These are phyloP conservation scores for Zygosaccharomyces sapae DNA, from an alignment of 1,139 yeast species.

Conservation along the genomic window DNA sequence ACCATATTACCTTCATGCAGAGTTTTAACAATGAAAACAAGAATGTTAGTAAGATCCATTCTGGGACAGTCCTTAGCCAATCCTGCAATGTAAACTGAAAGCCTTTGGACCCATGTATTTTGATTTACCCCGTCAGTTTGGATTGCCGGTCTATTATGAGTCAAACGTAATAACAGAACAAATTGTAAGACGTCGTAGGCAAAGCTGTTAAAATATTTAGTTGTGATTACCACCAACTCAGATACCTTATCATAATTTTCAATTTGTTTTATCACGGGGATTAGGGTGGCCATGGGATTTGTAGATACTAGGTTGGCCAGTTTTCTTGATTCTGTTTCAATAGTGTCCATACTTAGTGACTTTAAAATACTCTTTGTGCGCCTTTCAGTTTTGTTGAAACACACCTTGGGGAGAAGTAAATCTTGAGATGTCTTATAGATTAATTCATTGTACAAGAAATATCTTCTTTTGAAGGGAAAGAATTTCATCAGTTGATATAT, in stretches of 20 bases:
- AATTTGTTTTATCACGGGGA: slow-evolving; percentile 62
- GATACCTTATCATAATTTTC: slow-evolving; percentile 91
- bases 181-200: slow-evolving; percentile 85
- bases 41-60: slow-evolving; percentile 53
- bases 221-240: slow-evolving; percentile 73
- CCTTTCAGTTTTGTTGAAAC: slow-evolving; percentile 69
- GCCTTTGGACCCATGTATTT: slow-evolving; percentile 78
- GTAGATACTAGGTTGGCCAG: slow-evolving; percentile 69
- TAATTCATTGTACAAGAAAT: slow-evolving; percentile 80
- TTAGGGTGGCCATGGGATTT: slow-evolving; percentile 77
- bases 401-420: slow-evolving; percentile 55
- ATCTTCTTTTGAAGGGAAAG: slow-evolving; percentile 63
- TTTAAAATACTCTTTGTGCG: slow-evolving; percentile 78
- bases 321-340: slow-evolving; percentile 69
- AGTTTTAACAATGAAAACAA: slow-evolving; percentile 60
- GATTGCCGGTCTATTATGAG: slow-evolving; percentile 61
- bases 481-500: slow-evolving; percentile 52
- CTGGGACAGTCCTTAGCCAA: slow-evolving; percentile 51
- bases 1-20: slow-evolving; percentile 59
- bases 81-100: slow-evolving; percentile 64
- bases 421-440: slow-evolving; percentile 52
- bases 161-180: slow-evolving; percentile 67
- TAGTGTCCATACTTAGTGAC: slow-evolving; percentile 82
- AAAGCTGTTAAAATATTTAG: slow-evolving; percentile 68
- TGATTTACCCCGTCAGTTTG: slow-evolving; percentile 81